phyloP scores from a whole-genome alignment of 2,329 filamentous ascomycete genomes.

The Cordyceps tenuipes region DNA sequence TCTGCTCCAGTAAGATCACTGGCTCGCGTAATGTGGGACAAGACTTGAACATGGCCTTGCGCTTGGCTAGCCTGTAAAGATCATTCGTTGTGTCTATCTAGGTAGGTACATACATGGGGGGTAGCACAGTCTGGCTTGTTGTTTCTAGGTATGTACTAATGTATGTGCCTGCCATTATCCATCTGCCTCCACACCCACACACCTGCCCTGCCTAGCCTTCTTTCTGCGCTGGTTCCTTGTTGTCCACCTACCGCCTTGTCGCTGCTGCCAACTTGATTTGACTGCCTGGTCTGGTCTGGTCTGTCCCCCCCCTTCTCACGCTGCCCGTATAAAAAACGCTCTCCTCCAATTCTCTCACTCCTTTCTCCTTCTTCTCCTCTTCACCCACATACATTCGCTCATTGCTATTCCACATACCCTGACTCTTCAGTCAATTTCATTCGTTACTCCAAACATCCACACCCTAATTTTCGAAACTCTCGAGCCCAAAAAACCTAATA shows the following conservation, averaged over 20 bases:
- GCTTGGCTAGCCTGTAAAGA: neutral
- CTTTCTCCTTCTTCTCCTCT: constrained; percentile 26
- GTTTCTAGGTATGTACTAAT: no score
- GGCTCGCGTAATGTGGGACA: neutral
- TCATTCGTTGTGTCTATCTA: no score
- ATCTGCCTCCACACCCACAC: neutral
- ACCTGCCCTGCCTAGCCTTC: neutral
- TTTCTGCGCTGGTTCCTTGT: no score
- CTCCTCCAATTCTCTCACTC: constrained; percentile 28
- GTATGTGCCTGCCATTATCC: neutral
- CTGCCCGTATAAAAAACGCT: constrained; percentile 40
- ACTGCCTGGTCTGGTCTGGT: neutral
- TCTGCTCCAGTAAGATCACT: neutral
- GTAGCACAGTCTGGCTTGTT: no score
- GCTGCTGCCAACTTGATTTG: neutral
- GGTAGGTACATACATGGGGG: no score
- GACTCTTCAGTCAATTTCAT: constrained; percentile 50
- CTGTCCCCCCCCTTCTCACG: neutral
- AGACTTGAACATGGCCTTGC: neutral
- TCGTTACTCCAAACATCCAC: constrained; percentile 34
- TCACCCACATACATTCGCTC: constrained; percentile 43
- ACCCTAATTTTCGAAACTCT: constrained; percentile 22
- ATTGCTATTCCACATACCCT: constrained; percentile 32
- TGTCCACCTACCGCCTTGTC: neutral
- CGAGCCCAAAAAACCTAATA: constrained; percentile 31